Evolutionary conservation across 305 asterid genomes (phyloP).

Genomic region (Fraxinus latifolia): DNA sequence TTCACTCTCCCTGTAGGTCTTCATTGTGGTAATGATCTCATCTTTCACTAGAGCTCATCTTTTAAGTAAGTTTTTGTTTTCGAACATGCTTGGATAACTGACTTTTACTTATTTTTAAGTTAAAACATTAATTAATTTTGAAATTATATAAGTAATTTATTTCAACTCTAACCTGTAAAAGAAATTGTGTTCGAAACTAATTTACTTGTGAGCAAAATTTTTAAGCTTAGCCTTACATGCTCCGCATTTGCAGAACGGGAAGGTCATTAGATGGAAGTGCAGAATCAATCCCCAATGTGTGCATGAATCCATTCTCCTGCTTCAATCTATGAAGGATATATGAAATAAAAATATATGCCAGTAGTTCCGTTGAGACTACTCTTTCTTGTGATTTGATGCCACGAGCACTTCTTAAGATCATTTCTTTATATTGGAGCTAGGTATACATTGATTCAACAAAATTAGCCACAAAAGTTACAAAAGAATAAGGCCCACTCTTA

Average conservation of each 20-base stretch:
- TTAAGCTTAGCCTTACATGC: not conserved
- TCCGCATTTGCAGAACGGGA: not conserved
- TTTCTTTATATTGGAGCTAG: not conserved
- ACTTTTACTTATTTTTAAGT: not conserved
- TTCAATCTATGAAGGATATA: not conserved
- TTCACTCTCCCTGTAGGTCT: slow-evolving; percentile 46
- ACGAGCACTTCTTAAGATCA: not conserved
- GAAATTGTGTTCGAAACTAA: not conserved
- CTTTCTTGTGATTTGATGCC: not conserved
- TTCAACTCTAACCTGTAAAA: not conserved
- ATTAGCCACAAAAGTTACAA: not conserved
- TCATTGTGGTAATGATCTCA: slow-evolving; percentile 58
- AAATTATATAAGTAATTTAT: no score
- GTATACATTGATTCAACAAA: not conserved
- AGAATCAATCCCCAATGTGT: not conserved
- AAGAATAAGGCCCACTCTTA: not conserved
- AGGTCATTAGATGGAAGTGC: not conserved
- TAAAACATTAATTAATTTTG: not conserved
- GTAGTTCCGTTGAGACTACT: not conserved
- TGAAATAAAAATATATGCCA: no score
- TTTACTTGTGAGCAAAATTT: not conserved
- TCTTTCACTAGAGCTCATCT: not conserved
- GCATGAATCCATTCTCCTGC: not conserved
- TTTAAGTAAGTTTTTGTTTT: not conserved
- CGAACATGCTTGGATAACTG: not conserved